Evolutionary conservation across 106 monocot species (phyloP), one percentile per base, ranked within the genome.

Genomic region (Acanthochlamys bracteata): DNA sequence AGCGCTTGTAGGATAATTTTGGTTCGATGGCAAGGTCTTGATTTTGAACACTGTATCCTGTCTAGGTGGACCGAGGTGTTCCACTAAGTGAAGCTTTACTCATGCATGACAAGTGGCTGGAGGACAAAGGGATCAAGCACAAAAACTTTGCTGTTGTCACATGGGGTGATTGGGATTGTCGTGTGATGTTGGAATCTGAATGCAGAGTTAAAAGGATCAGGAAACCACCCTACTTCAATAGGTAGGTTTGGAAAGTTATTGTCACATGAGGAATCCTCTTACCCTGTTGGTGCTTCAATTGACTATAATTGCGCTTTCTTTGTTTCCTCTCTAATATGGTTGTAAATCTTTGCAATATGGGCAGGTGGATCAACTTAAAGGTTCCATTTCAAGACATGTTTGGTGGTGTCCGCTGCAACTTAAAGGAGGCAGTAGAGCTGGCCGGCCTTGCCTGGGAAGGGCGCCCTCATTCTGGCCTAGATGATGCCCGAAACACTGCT

Each of bases 51-150:
- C 33, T 61, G 63, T 73, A 25, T 60, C 24, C 60, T 60, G 69
- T 63, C 7, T 71, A 96, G 95, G 95, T 98, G 40, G 88, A 98
- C 72, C 71, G 76, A 76, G 96, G 96, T 42, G 96, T 98, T 59
- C 67, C 88, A 72, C 65, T 98, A 23, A 79, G 78, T 56, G 91
- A 91, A 80, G 96, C 91, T 70, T 69, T 98, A 26, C 74, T 88
- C 25, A 81, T 91, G 91, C 96, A 98, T 77, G 96, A 98, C 61
- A 91, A 75, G 55, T 98, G 96, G 96, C 66, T 98, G 74, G 96
- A 98, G 66, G 78, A 81, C 17, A 91, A 88, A 68, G 91, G 96
- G 10, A 88, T 98, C 16, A 98, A 98, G 66, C 69, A 91, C 25
- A 81, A 76, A 51, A 91, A 73, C 23, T 98, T 98, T 79, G 91